Evolutionary conservation across 2,329 filamentous ascomycete genomes (phyloP), one percentile per base, ranked within the genome.

Genomic region (Gaeumannomyces tritici): DNA sequence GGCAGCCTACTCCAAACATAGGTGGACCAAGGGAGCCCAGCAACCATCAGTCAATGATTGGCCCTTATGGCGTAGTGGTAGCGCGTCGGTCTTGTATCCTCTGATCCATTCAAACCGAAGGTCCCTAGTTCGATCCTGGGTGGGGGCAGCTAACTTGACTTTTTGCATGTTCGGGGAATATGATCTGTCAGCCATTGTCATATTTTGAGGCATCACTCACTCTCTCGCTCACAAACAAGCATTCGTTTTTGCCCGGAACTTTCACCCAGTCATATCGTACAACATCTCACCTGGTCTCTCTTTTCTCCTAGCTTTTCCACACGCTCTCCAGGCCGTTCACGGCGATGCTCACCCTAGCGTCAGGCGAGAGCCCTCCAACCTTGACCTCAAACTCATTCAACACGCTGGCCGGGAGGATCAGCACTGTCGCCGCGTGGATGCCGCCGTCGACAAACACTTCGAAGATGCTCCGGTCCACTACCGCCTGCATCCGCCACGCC

Each of bases 371-470:
- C 24, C 58, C 58, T 5, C 35, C 31, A 26, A 29, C 31, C 51
- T 24, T 42, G 18, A 61, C 59, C 8, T 31, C 29, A 18, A 61
- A 29, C 47, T 55, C 26, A 4, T 28, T 28, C 31, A 56, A n/a
- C 12, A 21, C 29, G 24, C 55, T 31, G 1, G 28, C 33, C 12
- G 83, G 77, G 68, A 78, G 85, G 67, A 83, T 83, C 0, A 77
- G 74, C 57, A 77, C 74, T 2, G 81, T 84, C 0, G 72, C 83
- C 35, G 73, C 75, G 60, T 78, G 76, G 61, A 79, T 73, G 0
- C 82, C 83, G 1, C 77, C 76, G 62, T 83, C 79, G 31, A 84
- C 63, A 65, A 84, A 85, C 3, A 84, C 71, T 68, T 86, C 83
- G 9, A 83, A 71, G 29, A 86, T 79, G 15, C 75, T 79, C 6